Evolutionary conservation across 2,329 filamentous ascomycete species (phyloP).

Genomic region (Sarocladium oryzae): DNA sequence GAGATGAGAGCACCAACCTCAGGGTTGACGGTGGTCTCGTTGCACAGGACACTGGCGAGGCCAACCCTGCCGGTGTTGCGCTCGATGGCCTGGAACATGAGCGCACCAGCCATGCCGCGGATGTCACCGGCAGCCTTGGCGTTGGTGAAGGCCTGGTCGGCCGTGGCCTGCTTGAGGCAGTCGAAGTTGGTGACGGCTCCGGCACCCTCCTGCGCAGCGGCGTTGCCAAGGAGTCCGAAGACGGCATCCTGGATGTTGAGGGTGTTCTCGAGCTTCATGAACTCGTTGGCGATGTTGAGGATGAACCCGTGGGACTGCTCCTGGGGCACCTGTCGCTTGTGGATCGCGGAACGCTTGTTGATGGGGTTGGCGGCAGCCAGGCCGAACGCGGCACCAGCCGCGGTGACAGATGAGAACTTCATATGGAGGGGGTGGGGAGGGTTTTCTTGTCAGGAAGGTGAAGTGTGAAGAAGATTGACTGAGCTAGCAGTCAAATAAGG

Average conservation of each 20-base stretch:
- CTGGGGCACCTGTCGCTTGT: slow-evolving; percentile 43
- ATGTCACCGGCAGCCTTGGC: slow-evolving; percentile 46
- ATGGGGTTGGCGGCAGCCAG: slow-evolving; percentile 15
- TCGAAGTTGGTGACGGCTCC: slow-evolving; percentile 38
- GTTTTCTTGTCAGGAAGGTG: background rate
- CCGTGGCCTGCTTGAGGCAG: slow-evolving; percentile 41
- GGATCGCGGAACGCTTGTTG: slow-evolving; percentile 10
- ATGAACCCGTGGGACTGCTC: slow-evolving; percentile 49
- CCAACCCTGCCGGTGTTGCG: slow-evolving; percentile 34
- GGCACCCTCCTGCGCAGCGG: slow-evolving; percentile 32
- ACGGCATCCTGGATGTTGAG: slow-evolving; percentile 44
- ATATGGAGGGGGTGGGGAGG: slow-evolving; percentile 10
- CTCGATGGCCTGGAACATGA: slow-evolving; percentile 50
- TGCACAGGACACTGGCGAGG: slow-evolving; percentile 45
- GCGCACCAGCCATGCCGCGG: slow-evolving; percentile 45
- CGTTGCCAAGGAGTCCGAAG: slow-evolving; percentile 39
- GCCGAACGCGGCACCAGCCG: slow-evolving; percentile 13
- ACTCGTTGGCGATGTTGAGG: slow-evolving; percentile 35
- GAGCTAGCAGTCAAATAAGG: slow-evolving; percentile 5
- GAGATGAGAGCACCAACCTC: slow-evolving; percentile 58
- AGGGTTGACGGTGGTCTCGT: slow-evolving; percentile 51
- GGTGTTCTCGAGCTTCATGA: slow-evolving; percentile 43
- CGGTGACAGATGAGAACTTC: slow-evolving; percentile 12
- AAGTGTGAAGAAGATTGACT: background rate
- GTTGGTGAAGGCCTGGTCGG: slow-evolving; percentile 55